Percentiles rank a stretch among this genome's conserved stretches.
Evolutionary conservation across 768 basidiomycete species (phyloP).

Genomic region (Amanita rimosa): DNA sequence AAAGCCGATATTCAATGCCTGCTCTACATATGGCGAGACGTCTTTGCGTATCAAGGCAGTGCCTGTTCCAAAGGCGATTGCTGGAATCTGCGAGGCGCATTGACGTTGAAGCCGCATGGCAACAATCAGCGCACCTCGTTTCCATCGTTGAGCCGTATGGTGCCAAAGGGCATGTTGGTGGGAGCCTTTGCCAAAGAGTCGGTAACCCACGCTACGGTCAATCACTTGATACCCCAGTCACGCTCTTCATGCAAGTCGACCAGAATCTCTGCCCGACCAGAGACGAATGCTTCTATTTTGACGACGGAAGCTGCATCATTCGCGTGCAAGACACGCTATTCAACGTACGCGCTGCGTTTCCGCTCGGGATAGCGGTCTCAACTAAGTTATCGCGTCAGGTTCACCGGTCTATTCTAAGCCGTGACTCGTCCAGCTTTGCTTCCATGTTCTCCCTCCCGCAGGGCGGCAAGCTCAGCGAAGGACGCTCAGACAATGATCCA

Average conservation of each 20-base stretch:
- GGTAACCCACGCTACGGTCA: background rate
- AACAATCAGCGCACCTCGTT: constrained; percentile 17
- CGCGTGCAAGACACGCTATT: constrained; percentile 55
- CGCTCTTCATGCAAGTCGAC: background rate
- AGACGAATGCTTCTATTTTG: constrained; percentile 51
- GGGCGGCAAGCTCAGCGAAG: constrained; percentile 39
- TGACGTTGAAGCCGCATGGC: background rate
- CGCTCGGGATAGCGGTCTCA: constrained; percentile 2
- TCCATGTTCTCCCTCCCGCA: constrained; percentile 61
- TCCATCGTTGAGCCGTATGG: constrained; percentile 29
- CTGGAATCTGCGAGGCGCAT: constrained; percentile 33
- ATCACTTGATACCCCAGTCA: background rate
- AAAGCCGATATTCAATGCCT: constrained; percentile 51
- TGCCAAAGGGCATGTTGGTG: constrained; percentile 26
- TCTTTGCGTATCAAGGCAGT: constrained; percentile 33
- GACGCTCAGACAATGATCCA: constrained; percentile 52
- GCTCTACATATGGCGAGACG: constrained; percentile 40
- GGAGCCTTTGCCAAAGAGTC: background rate
- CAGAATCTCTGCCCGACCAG: constrained; percentile 10
- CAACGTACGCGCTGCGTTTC: constrained; percentile 33
- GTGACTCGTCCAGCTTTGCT: constrained; percentile 53
- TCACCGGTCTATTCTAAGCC: constrained; percentile 47
- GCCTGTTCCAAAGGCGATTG: constrained; percentile 54
- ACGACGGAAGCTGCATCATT: constrained; percentile 60
- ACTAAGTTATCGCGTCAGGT: constrained; percentile 24